Evolutionary conservation across 1,139 yeast species (phyloP).

Genomic region (Scheffersomyces titani): DNA sequence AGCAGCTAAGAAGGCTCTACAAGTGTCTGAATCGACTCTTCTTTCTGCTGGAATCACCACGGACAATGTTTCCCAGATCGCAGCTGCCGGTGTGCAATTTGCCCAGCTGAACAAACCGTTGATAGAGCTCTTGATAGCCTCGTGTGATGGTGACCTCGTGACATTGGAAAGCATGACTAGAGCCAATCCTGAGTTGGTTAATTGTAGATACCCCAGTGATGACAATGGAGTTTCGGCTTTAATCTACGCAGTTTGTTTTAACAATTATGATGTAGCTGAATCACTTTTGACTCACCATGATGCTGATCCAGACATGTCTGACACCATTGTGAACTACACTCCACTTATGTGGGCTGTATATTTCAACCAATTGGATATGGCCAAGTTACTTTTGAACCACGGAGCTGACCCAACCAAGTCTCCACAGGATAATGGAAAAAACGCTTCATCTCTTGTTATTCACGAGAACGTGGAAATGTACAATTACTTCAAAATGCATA

Average conservation of each 20-base stretch:
- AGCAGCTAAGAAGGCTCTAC: constrained; percentile 49
- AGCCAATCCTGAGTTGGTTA: constrained; percentile 30
- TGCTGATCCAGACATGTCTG: constrained; percentile 43
- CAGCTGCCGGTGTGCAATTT: neutral
- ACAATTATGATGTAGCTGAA: constrained; percentile 45
- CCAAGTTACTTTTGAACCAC: constrained; percentile 34
- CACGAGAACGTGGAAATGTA: constrained; percentile 34
- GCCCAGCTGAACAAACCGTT: constrained; percentile 6
- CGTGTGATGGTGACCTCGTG: constrained; percentile 53
- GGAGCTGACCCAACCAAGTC: constrained; percentile 43
- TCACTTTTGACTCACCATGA: constrained; percentile 32
- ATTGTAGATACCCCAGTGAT: constrained; percentile 33
- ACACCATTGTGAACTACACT: constrained; percentile 35
- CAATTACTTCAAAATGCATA: constrained; percentile 42
- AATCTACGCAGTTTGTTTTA: constrained; percentile 54
- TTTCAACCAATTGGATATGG: constrained; percentile 36
- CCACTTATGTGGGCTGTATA: constrained; percentile 55
- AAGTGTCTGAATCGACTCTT: constrained; percentile 18
- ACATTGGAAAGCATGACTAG: constrained; percentile 39
- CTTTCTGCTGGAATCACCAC: constrained; percentile 6
- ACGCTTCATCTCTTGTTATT: constrained; percentile 34
- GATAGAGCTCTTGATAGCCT: constrained; percentile 43
- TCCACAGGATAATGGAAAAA: constrained; percentile 31
- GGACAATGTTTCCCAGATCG: neutral
- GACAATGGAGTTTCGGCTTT: constrained; percentile 49